A percentile compares a stretch with the other conserved stretches of the same genome.
Evolutionary conservation across 83 land plant species (phyloP).

Genomic region (Picea abies): DNA sequence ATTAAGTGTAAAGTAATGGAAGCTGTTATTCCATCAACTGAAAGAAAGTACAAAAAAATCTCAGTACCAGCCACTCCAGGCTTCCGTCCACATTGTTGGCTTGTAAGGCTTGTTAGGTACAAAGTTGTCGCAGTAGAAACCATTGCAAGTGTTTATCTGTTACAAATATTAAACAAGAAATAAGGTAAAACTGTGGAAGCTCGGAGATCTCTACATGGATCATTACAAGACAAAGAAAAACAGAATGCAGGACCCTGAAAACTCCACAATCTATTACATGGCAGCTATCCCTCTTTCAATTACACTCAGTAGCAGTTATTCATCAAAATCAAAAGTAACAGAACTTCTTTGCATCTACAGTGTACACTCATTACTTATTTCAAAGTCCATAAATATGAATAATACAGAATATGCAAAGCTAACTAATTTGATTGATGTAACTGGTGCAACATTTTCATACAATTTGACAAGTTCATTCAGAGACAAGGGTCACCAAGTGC

Average conservation of each 20-base stretch:
- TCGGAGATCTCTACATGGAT: not conserved
- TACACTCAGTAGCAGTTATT: not conserved
- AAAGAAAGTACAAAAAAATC: no score
- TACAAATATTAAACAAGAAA: not conserved
- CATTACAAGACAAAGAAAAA: not conserved
- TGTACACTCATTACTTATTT: not conserved
- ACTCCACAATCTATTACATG: no score
- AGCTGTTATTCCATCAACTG: no score
- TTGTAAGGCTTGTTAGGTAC: conserved; percentile 67
- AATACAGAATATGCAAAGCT: not conserved
- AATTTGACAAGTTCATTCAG: not conserved
- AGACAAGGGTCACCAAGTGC: not conserved
- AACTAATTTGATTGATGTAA: not conserved
- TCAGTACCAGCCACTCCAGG: conserved; percentile 87
- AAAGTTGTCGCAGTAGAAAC: conserved; percentile 87
- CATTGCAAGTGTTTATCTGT: conserved; percentile 79
- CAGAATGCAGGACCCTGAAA: not conserved
- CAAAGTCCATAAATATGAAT: not conserved
- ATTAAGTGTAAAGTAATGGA: no score
- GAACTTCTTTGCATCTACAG: no score
- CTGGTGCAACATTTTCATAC: not conserved
- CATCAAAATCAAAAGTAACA: not conserved
- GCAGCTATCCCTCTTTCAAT: not conserved
- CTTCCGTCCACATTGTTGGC: conserved; percentile 90
- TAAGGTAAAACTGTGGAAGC: not conserved